Percentiles rank a stretch among this genome's conserved stretches.
These are phyloP conservation scores for Fusarium duplospermum DNA, from an alignment of 2,329 filamentous ascomycete genomes.

Conservation along the genomic window DNA sequence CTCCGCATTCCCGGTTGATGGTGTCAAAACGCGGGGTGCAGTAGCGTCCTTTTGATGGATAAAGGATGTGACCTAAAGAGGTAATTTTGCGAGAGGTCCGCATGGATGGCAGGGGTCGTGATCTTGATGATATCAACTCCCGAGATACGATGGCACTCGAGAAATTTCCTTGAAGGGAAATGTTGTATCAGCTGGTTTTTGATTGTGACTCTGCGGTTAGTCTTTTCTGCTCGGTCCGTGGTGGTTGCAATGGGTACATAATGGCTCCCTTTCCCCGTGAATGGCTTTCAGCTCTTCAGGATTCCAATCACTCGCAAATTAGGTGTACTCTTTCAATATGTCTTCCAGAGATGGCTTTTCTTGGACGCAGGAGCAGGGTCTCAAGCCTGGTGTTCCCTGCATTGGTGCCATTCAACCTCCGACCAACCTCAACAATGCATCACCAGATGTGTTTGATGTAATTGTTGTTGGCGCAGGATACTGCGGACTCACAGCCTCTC, in stretches of 20 bases:
- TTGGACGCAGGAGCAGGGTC: constrained; percentile 45
- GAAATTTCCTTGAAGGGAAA: constrained; percentile 2
- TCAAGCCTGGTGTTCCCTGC: constrained; percentile 46
- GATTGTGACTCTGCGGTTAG: background rate
- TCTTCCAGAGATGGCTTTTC: constrained; percentile 47
- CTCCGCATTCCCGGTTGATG: background rate
- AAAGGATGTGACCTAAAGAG: background rate
- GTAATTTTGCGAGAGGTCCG: constrained; percentile 14
- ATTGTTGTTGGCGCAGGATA: constrained; percentile 49
- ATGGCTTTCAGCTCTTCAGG: background rate
- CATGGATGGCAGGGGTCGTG: background rate
- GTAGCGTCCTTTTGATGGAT: background rate
- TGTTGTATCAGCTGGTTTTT: background rate
- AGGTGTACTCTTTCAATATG: constrained; percentile 28
- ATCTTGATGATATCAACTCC: background rate
- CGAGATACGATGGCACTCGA: background rate
- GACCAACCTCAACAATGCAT: constrained; percentile 26
- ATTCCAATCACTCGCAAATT: background rate
- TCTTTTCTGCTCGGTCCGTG: background rate
- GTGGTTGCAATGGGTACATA: background rate
- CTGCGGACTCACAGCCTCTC: constrained; percentile 44
- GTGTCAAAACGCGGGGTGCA: constrained; percentile 16
- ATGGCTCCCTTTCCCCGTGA: background rate
- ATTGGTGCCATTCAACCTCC: constrained; percentile 47
- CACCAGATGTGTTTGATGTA: constrained; percentile 40